Evolutionary conservation across 805 yeast genomes (phyloP).

Genomic region (Blastobotrys attinorum): DNA sequence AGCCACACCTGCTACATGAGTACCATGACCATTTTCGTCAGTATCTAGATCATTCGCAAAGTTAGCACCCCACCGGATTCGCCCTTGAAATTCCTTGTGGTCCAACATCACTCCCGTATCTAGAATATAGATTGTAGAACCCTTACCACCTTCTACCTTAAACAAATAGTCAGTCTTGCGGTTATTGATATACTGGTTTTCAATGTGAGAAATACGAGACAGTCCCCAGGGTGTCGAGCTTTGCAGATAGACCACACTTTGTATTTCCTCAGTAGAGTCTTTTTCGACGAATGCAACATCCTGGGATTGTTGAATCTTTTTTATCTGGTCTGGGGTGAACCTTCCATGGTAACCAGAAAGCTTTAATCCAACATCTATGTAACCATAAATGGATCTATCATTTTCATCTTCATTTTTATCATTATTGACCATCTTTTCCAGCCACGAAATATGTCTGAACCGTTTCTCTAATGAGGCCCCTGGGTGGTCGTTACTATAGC

Average conservation of each 20-base stretch:
- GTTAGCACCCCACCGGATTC: constrained; percentile 83
- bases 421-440: constrained; percentile 4
- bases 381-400: neutral
- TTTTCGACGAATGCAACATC: constrained; percentile 54
- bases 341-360: constrained; percentile 40
- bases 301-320: constrained; percentile 42
- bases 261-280: constrained; percentile 63
- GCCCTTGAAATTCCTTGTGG: constrained; percentile 73
- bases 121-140: constrained; percentile 78
- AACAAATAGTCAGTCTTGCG: constrained; percentile 53
- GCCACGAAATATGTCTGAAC: constrained; percentile 11
- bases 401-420: neutral
- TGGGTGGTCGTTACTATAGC: no score
- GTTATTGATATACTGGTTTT: constrained; percentile 53
- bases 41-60: constrained; percentile 65
- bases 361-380: constrained; percentile 22
- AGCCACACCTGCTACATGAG: constrained; percentile 95
- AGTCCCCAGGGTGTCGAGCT: constrained; percentile 93
- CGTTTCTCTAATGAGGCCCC: neutral
- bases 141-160: constrained; percentile 69
- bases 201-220: constrained; percentile 81
- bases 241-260: constrained; percentile 52
- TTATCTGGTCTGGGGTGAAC: constrained; percentile 37
- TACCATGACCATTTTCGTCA: constrained; percentile 93
- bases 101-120: constrained; percentile 80